Percentiles rank a stretch among this genome's conserved stretches.
phyloP scores from a whole-genome alignment of 1,284 basidiomycete species.

The Macrocystidia cucumis region DNA sequence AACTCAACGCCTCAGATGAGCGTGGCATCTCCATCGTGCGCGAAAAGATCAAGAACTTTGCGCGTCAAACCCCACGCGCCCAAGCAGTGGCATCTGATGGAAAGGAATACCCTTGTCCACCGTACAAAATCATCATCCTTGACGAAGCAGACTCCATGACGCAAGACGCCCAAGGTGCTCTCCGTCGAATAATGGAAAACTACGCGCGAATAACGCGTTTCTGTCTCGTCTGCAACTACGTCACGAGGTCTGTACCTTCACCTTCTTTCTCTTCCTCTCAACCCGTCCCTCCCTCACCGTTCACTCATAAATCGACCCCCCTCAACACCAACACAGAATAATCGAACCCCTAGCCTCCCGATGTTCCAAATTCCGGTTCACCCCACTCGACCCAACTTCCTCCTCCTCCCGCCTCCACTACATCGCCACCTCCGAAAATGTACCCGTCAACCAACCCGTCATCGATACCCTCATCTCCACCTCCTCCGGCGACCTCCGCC shows the following conservation, averaged over 20 bases:
- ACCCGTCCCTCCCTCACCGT: no score
- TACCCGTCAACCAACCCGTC: constrained; percentile 44
- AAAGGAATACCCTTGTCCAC: constrained; percentile 89
- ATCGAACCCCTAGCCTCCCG: constrained; percentile 98
- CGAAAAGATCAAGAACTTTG: constrained; percentile 99
- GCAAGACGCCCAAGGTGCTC: constrained; percentile 94
- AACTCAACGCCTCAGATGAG: constrained; percentile 99
- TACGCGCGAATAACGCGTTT: constrained; percentile 96
- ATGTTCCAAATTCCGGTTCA: constrained; percentile 99
- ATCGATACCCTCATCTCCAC: constrained; percentile 70
- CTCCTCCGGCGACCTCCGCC: constrained; percentile 90
- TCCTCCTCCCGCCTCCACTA: constrained; percentile 73
- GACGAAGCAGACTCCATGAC: constrained; percentile 99
- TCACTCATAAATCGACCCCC: no score
- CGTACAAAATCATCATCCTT: constrained; percentile 98
- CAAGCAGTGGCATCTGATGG: constrained; percentile 71
- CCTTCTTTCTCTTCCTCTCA: not conserved
- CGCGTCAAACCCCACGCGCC: constrained; percentile 87
- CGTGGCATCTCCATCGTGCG: constrained; percentile 95
- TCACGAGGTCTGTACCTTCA: constrained; percentile 75
- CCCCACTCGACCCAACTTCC: constrained; percentile 78
- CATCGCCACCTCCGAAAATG: constrained; percentile 65
- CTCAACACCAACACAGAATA: constrained; percentile 55
- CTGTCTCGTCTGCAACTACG: constrained; percentile 99
- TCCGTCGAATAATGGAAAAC: constrained; percentile 97